These are phyloP conservation scores for Vigna hirtella DNA, from an alignment of 306 rosid species.

Conservation along the genomic window DNA sequence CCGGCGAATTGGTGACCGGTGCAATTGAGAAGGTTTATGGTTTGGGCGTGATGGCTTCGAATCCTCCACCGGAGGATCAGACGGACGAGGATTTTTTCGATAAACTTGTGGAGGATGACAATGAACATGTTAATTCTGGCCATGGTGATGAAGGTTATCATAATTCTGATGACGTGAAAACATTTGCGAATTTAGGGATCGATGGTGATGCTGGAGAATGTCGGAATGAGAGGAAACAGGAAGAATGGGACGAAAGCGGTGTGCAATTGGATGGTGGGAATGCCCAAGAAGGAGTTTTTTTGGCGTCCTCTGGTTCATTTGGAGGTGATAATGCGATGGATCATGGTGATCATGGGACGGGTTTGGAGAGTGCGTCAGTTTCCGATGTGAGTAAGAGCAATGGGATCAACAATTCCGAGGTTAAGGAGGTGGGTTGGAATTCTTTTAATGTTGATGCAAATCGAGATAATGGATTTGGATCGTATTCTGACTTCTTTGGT, in stretches of 20 bases:
- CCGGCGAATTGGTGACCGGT: constrained; percentile 19
- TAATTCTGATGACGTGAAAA: constrained; percentile 67
- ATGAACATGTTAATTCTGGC: constrained; percentile 46
- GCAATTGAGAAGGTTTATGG: constrained; percentile 48
- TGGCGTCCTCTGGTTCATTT: constrained; percentile 44
- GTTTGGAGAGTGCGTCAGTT: constrained; percentile 38
- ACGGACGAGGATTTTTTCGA: constrained; percentile 94
- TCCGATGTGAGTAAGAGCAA: constrained; percentile 38
- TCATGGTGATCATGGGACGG: constrained; percentile 41
- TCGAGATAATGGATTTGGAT: constrained; percentile 62
- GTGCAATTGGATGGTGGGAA: constrained; percentile 40
- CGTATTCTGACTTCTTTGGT: constrained; percentile 77
- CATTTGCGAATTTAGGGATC: constrained; percentile 59
- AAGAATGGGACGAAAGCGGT: constrained; percentile 29
- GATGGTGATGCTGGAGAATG: constrained; percentile 45
- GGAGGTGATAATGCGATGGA: constrained; percentile 41
- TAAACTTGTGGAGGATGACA: constrained; percentile 81
- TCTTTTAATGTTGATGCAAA: constrained; percentile 69
- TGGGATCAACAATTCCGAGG: constrained; percentile 48
- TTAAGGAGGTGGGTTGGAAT: constrained; percentile 87
- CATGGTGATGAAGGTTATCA: constrained; percentile 40
- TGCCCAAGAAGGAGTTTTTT: constrained; percentile 38
- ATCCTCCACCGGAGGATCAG: constrained; percentile 97
- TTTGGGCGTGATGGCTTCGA: constrained; percentile 72
- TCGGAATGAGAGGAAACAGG: constrained; percentile 27